Conservation (phyloP, 768 basidiomycete species). For the Russula vinacea region DNA sequence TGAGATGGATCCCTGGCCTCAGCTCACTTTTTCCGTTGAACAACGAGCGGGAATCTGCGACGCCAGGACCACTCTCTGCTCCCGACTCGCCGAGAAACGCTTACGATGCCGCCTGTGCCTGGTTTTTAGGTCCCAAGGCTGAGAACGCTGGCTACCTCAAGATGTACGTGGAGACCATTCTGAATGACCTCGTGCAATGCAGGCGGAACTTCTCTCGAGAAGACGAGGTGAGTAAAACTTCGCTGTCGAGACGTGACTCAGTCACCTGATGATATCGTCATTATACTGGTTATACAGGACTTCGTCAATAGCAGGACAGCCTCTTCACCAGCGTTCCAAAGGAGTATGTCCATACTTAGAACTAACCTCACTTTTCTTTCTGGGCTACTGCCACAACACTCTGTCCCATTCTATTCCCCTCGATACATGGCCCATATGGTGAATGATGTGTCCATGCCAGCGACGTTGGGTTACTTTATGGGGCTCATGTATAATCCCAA, state of each 20-base stretch:
- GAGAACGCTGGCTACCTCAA: slow-evolving; percentile 39
- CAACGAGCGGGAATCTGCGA: not conserved
- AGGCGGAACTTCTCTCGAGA: slow-evolving; percentile 36
- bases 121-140: slow-evolving; percentile 42
- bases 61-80: not conserved
- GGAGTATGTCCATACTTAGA: slow-evolving; percentile 31
- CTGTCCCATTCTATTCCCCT: slow-evolving; percentile 42
- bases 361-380: slow-evolving; percentile 28
- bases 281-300: slow-evolving; percentile 24
- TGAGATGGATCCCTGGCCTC: slow-evolving; percentile 15
- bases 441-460: slow-evolving; percentile 37
- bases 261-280: not conserved
- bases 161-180: slow-evolving; percentile 32
- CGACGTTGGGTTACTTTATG: slow-evolving; percentile 32
- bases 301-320: slow-evolving; percentile 31
- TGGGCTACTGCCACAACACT: slow-evolving; percentile 34
- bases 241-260: not conserved
- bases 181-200: slow-evolving; percentile 32
- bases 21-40: not conserved
- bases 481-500: slow-evolving; percentile 42
- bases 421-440: slow-evolving; percentile 44
- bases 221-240: slow-evolving; percentile 33
- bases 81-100: slow-evolving; percentile 18
- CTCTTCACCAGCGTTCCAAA: slow-evolving; percentile 31
- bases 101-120: slow-evolving; percentile 37